A percentile compares a stretch with the other conserved stretches of the same genome.
Conservation (phyloP, 23 red algal species). For the Gracilaria caudata region DNA sequence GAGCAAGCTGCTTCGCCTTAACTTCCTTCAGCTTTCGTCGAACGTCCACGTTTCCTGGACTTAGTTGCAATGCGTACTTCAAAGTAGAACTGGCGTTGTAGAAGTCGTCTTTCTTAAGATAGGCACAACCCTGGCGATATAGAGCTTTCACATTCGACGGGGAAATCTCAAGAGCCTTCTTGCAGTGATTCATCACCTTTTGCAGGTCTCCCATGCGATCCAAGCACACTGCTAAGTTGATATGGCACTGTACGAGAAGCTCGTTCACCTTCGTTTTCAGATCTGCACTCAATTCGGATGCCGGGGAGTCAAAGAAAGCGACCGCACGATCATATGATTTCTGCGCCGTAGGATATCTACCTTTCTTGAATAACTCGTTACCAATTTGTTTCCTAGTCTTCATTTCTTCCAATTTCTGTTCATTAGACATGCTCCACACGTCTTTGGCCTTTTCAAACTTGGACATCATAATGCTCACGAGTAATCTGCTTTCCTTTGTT, state of each 20-base stretch:
- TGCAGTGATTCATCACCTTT: slow-evolving; percentile 76
- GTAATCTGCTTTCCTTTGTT: slow-evolving; percentile 20
- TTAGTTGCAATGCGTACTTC: slow-evolving; percentile 71
- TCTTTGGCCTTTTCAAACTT: slow-evolving; percentile 89
- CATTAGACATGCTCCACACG: slow-evolving; percentile 82
- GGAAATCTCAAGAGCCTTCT: slow-evolving; percentile 87
- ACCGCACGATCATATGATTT: slow-evolving; percentile 86
- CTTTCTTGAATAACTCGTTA: slow-evolving; percentile 85
- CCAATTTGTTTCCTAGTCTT: slow-evolving; percentile 74
- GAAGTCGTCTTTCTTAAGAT: slow-evolving; percentile 69
- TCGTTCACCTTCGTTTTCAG: slow-evolving; percentile 79
- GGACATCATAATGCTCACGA: slow-evolving; percentile 62
- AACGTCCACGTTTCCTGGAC: slow-evolving; percentile 70
- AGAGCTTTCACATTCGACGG: slow-evolving; percentile 85
- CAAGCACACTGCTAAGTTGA: slow-evolving; percentile 83
- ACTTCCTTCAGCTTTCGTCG: slow-evolving; percentile 78
- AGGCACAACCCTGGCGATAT: slow-evolving; percentile 73
- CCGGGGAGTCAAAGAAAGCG: slow-evolving; percentile 75
- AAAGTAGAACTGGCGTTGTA: slow-evolving; percentile 72
- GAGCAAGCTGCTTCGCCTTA: slow-evolving; percentile 49
- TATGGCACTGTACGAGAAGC: slow-evolving; percentile 68
- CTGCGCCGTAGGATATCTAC: slow-evolving; percentile 65
- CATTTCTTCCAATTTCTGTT: slow-evolving; percentile 88
- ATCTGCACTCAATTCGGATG: slow-evolving; percentile 81
- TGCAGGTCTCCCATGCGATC: slow-evolving; percentile 75